Evolutionary conservation across 345 rosid species (phyloP).

Genomic region (Lepidium didymum): DNA sequence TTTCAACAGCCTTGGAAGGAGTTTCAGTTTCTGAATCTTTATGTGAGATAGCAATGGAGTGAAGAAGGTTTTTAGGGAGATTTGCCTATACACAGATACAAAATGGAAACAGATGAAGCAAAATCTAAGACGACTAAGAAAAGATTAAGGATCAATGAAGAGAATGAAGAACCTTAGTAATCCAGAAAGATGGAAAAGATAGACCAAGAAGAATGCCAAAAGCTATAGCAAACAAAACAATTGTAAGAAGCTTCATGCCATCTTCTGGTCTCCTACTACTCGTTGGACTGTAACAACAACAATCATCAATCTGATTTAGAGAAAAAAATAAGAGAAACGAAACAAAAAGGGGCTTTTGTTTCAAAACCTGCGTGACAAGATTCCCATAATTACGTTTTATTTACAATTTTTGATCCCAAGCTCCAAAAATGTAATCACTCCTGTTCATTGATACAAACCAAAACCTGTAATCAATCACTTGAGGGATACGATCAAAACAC

Average conservation of each 20-base stretch:
- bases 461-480: not conserved
- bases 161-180: conserved; percentile 47
- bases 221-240: conserved; percentile 52
- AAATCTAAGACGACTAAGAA: not conserved
- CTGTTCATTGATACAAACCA: not conserved
- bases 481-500: not conserved
- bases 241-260: conserved; percentile 52
- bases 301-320: not conserved
- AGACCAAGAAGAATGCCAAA: conserved; percentile 74
- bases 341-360: not conserved
- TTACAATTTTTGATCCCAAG: conserved; percentile 12
- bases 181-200: conserved; percentile 58
- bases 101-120: not conserved
- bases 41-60: conserved; percentile 34
- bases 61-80: conserved; percentile 45
- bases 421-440: conserved; percentile 7
- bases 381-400: conserved; percentile 9
- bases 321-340: not conserved
- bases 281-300: conserved; percentile 36
- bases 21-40: conserved; percentile 26
- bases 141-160: not conserved
- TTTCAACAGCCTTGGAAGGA: conserved; percentile 21
- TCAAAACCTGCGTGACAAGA: conserved; percentile 26
- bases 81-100: conserved; percentile 42
- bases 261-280: conserved; percentile 54